Conservation (phyloP, 805 yeast species). For the Candida jianshihensis region DNA sequence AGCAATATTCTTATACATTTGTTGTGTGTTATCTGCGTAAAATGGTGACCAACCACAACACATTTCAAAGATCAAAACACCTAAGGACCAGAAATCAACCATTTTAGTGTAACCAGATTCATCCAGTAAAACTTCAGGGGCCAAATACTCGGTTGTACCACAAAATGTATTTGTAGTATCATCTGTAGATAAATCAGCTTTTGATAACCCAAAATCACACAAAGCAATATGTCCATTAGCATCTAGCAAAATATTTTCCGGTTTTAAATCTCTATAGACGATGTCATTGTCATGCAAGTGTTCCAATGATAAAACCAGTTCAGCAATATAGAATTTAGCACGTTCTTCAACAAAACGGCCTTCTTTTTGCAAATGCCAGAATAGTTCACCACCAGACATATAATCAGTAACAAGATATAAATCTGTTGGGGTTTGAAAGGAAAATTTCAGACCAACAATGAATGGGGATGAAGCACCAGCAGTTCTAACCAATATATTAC, state of each 20-base stretch:
- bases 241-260: conserved; percentile 90
- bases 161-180: conserved; percentile 94
- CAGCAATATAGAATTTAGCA: conserved; percentile 96
- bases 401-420: conserved; percentile 91
- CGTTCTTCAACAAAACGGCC: conserved; percentile 90
- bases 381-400: conserved; percentile 97
- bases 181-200: conserved; percentile 80
- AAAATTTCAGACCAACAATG: conserved; percentile 90
- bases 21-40: conserved; percentile 95
- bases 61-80: conserved; percentile 96
- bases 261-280: conserved; percentile 94
- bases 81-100: conserved; percentile 99
- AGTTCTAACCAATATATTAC: conserved; percentile 90
- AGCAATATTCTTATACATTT: conserved; percentile 98
- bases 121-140: conserved; percentile 93
- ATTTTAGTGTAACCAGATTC: conserved; percentile 96
- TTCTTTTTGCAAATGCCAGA: conserved; percentile 95
- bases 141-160: conserved; percentile 96
- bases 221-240: conserved; percentile 96
- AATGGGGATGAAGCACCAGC: conserved; percentile 86
- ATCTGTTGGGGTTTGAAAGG: conserved; percentile 93
- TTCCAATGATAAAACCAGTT: conserved; percentile 85
- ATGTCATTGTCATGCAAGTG: conserved; percentile 93
- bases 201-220: conserved; percentile 95
- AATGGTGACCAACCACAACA: conserved; percentile 99